Conservation (phyloP, 2,329 filamentous ascomycete genomes). For the Verticillium nubilum region DNA sequence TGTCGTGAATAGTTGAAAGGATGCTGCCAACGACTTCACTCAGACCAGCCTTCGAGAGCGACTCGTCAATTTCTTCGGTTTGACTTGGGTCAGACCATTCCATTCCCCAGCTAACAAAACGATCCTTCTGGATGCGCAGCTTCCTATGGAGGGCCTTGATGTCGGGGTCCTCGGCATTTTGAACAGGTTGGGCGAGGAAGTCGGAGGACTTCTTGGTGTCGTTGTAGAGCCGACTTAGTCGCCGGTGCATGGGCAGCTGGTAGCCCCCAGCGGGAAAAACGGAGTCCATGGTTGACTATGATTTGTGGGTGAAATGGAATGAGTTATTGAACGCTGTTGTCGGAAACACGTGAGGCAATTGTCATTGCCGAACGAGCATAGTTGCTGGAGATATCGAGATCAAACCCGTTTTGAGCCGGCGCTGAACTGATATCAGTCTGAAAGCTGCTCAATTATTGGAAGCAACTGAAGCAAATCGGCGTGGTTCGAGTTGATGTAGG, state of each 20-base stretch:
- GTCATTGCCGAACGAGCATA: not conserved
- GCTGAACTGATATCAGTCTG: not conserved
- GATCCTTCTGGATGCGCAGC: slow-evolving; percentile 73
- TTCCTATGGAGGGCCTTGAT: slow-evolving; percentile 69
- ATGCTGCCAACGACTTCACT: slow-evolving; percentile 75
- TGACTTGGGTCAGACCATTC: slow-evolving; percentile 72
- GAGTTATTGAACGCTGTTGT: not conserved
- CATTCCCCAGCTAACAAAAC: slow-evolving; percentile 72
- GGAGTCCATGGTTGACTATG: slow-evolving; percentile 37
- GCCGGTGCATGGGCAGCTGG: slow-evolving; percentile 53
- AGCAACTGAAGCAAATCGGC: too few species aligned
- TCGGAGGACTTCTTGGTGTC: slow-evolving; percentile 76
- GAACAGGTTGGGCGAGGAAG: slow-evolving; percentile 61
- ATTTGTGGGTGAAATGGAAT: not conserved
- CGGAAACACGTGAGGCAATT: not conserved
- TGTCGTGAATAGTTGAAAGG: slow-evolving; percentile 75
- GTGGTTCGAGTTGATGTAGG: too few species aligned
- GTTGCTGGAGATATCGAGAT: not conserved
- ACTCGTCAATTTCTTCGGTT: slow-evolving; percentile 65
- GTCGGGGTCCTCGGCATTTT: slow-evolving; percentile 61
- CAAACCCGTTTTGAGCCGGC: not conserved
- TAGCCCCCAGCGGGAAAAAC: slow-evolving; percentile 46
- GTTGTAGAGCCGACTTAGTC: slow-evolving; percentile 69
- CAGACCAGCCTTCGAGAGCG: slow-evolving; percentile 65
- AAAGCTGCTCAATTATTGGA: too few species aligned